Conservation (phyloP, 169 alveolate species). For the Babesia sp. region DNA sequence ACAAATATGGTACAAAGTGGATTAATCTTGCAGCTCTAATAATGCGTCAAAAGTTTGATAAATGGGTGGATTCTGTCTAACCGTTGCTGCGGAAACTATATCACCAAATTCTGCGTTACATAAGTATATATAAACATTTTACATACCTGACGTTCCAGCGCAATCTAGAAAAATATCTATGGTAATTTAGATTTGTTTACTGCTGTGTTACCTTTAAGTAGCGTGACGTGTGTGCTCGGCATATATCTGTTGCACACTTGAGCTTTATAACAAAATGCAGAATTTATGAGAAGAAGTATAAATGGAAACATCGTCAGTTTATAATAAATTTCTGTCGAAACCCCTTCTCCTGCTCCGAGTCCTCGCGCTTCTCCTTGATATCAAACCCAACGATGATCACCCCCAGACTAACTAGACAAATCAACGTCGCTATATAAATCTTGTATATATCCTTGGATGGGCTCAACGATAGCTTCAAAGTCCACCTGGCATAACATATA, state of each 20-base stretch:
- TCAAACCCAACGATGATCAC: constrained; percentile 71
- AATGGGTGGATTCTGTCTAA: neutral
- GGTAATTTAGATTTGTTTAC: neutral
- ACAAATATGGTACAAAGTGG: neutral
- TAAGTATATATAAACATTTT: neutral
- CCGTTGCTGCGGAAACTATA: constrained; percentile 11
- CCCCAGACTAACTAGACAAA: constrained; percentile 70
- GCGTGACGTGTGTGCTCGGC: constrained; percentile 14
- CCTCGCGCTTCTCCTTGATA: constrained; percentile 74
- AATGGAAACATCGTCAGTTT: constrained; percentile 18
- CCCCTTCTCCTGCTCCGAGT: constrained; percentile 76
- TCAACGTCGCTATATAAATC: constrained; percentile 66
- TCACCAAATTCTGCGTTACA: constrained; percentile 19
- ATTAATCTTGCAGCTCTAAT: neutral
- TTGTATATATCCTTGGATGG: constrained; percentile 75
- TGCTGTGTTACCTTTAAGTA: constrained; percentile 2
- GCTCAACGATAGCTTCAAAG: constrained; percentile 71
- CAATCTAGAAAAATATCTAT: constrained; percentile 13
- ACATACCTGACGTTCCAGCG: constrained; percentile 4
- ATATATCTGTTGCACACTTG: neutral
- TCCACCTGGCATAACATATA: constrained; percentile 58
- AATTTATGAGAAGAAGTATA: neutral
- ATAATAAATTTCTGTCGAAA: constrained; percentile 69
- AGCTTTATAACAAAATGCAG: neutral
- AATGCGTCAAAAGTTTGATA: neutral